These are phyloP conservation scores for Arachnopeziza araneosa DNA, from an alignment of 2,329 filamentous ascomycete species.

Conservation along the genomic window DNA sequence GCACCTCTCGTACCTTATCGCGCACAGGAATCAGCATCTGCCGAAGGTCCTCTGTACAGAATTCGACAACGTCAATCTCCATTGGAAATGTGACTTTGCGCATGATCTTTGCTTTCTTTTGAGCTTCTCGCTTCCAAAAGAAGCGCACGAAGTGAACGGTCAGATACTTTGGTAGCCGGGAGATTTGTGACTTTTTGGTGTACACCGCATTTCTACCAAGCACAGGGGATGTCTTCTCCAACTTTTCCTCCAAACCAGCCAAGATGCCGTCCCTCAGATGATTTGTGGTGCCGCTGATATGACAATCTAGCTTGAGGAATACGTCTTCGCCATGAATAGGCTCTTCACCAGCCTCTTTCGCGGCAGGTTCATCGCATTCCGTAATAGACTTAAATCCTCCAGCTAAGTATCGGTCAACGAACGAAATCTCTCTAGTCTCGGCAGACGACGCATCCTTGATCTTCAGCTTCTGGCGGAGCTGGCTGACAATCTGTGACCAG, in stretches of 20 bases:
- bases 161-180: slow-evolving; percentile 87
- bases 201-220: slow-evolving; percentile 77
- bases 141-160: slow-evolving; percentile 97
- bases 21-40: slow-evolving; percentile 83
- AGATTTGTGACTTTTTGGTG: slow-evolving; percentile 86
- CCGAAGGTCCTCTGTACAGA: slow-evolving; percentile 86
- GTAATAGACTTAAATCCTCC: slow-evolving; percentile 74
- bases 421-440: slow-evolving; percentile 58
- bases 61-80: slow-evolving; percentile 89
- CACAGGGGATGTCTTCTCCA: slow-evolving; percentile 80
- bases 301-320: slow-evolving; percentile 93
- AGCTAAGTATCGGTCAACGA: slow-evolving; percentile 86
- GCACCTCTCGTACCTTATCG: slow-evolving; percentile 90
- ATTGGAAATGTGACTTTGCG: slow-evolving; percentile 95
- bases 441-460: slow-evolving; percentile 47
- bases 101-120: slow-evolving; percentile 99
- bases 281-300: slow-evolving; percentile 83
- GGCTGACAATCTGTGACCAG: slow-evolving; percentile 90
- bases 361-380: slow-evolving; percentile 76
- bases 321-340: slow-evolving; percentile 61
- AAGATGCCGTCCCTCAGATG: slow-evolving; percentile 85
- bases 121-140: slow-evolving; percentile 91
- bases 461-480: slow-evolving; percentile 73
- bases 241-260: slow-evolving; percentile 75
- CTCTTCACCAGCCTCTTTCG: slow-evolving; percentile 69